phyloP scores from a whole-genome alignment of 192 early-diverging fungal species.

The Podila clonocystis region DNA sequence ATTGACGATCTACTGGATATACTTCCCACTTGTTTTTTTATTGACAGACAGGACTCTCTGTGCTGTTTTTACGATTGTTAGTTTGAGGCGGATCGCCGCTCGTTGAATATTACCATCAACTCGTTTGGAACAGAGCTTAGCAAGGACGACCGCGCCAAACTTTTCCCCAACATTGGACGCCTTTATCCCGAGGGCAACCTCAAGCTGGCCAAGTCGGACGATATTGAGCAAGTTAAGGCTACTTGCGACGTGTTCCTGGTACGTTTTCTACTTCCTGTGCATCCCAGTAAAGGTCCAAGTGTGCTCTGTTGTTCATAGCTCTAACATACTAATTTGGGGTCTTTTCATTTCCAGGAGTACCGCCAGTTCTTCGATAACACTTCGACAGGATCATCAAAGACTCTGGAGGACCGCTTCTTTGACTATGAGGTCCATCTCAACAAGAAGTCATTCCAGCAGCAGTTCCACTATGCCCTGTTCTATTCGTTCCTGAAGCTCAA shows the following conservation, averaged over 20 bases:
- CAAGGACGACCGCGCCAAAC: conserved; percentile 95
- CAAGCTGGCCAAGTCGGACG: conserved; percentile 88
- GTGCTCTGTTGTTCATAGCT: not conserved
- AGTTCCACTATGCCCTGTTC: conserved; percentile 97
- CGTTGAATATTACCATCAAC: conserved; percentile 99
- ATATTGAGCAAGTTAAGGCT: conserved; percentile 92
- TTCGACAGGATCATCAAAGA: conserved; percentile 64
- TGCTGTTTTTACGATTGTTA: conserved; percentile 18
- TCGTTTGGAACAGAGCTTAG: conserved; percentile 97
- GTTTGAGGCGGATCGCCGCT: conserved; percentile 98
- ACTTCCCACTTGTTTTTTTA: not conserved
- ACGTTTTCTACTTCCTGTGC: conserved; percentile 18
- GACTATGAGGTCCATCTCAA: conserved; percentile 95
- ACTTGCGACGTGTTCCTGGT: conserved; percentile 86
- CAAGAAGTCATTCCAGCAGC: conserved; percentile 92
- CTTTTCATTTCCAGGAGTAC: conserved; percentile 75
- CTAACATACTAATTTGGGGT: not conserved
- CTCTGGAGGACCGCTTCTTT: conserved; percentile 96
- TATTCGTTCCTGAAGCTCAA: conserved; percentile 95
- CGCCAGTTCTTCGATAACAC: conserved; percentile 80
- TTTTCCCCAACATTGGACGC: conserved; percentile 91
- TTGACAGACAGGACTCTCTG: not conserved
- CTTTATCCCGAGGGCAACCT: conserved; percentile 93
- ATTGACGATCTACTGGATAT: too few relatives aligned
- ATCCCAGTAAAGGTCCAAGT: not conserved